These are phyloP conservation scores for Aspergillus novofumigatus DNA, from an alignment of 2,329 filamentous ascomycete genomes.

Conservation along the genomic window DNA sequence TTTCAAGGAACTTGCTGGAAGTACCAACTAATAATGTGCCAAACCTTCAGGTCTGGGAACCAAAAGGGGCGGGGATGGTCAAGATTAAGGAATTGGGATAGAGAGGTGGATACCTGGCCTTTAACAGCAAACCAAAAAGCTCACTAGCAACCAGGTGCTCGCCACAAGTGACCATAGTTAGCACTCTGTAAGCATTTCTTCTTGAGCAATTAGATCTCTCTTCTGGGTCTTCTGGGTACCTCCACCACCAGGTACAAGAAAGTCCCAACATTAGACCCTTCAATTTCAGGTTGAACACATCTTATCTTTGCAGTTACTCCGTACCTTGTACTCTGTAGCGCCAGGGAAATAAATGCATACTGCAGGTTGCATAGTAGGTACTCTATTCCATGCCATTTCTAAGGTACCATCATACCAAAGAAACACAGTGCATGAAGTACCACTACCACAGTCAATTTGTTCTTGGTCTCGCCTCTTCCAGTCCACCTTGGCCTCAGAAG, in stretches of 20 bases:
- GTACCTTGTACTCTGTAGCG: neutral
- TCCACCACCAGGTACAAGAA: neutral
- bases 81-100: neutral
- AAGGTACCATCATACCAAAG: neutral
- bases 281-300: neutral
- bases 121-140: slow-evolving; percentile 9
- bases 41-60: neutral
- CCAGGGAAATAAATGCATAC: neutral
- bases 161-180: slow-evolving; percentile 9
- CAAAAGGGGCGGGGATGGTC: slow-evolving; percentile 10
- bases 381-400: neutral
- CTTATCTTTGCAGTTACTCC: neutral
- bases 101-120: slow-evolving; percentile 15
- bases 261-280: neutral
- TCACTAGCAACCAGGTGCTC: slow-evolving; percentile 3
- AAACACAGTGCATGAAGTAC: no score
- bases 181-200: neutral
- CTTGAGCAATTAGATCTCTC: neutral
- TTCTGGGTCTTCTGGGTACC: no score
- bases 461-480: no score
- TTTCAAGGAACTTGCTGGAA: neutral
- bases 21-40: neutral
- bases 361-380: neutral
- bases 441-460: no score
- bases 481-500: no score